These are phyloP conservation scores for Pseudovirgaria hyperparasitica DNA, from an alignment of 2,329 filamentous ascomycete genomes.

Conservation along the genomic window DNA sequence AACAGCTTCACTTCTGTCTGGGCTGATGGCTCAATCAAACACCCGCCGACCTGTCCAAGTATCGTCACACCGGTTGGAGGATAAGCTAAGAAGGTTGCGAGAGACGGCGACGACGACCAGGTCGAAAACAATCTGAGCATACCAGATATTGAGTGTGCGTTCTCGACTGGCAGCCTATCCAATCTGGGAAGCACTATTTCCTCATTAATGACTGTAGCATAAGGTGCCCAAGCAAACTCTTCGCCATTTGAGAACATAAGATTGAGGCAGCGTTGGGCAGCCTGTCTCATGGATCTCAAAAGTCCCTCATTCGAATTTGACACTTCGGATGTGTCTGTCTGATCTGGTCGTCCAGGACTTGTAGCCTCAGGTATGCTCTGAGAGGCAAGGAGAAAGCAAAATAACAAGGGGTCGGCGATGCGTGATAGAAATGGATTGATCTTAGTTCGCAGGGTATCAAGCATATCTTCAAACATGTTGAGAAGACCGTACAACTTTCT, in stretches of 20 bases:
- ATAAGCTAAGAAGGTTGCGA: constrained; percentile 60
- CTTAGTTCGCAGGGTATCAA: constrained; percentile 68
- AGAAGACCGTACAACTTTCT: constrained; percentile 83
- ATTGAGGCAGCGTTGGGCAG: constrained; percentile 71
- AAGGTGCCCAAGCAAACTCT: constrained; percentile 58
- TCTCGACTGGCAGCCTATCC: constrained; percentile 68
- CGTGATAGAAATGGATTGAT: constrained; percentile 54
- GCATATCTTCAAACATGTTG: constrained; percentile 80
- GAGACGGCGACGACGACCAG: constrained; percentile 59
- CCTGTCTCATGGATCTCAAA: constrained; percentile 52
- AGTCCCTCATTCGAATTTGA: constrained; percentile 37
- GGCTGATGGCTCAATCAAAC: constrained; percentile 56
- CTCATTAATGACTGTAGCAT: constrained; percentile 56
- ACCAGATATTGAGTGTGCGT: constrained; percentile 77
- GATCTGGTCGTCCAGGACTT: too few relatives aligned
- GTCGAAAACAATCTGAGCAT: constrained; percentile 68
- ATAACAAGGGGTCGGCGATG: constrained; percentile 66
- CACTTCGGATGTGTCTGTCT: constrained; percentile 18
- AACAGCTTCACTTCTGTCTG: constrained; percentile 82
- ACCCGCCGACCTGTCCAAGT: constrained; percentile 59
- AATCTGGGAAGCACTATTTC: constrained; percentile 69
- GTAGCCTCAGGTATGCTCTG: constrained; percentile 17
- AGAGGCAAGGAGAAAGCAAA: constrained; percentile 63
- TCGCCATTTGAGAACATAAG: constrained; percentile 64
- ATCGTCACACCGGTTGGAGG: too few relatives aligned